Base-by-base conservation (phyloP, 148 eudicot genomes). In the Spergularia marina region DNA sequence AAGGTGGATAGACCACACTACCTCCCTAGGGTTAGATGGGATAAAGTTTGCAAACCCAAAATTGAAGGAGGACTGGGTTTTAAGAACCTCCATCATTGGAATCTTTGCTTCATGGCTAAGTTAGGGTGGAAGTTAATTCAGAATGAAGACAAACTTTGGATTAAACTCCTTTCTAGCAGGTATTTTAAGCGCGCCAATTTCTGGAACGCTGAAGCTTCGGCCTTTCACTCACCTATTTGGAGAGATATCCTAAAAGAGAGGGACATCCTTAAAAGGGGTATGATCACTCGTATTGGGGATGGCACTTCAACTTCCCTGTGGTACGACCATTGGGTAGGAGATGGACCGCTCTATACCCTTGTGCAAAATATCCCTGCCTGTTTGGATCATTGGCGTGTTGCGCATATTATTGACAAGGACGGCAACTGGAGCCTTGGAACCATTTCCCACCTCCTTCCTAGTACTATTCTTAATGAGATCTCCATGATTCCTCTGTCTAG, bases 291-390 rank as follows among this genome's bases (percentile, higher is more conserved):
- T 2, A 53, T 70, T 53, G 57, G 60, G 2, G 10, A 53, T 53
- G 73, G 73, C 1, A 1, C 7, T 4, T 14, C 8, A 0, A 70
- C 73, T 8, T 70, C 60, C 8, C 40, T 70, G 0, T 68, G 72
- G 57, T 51, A 2, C 5, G 12, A 51, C 6, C 0, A 51, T 4
- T 51, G 56, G 39, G n/a, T 40, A 0, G 51, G 68, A 0, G 15
- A 1, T 5, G 7, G 11, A 1, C 12, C 52, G 1, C 2, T 53
- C 25, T 1, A 2, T 1, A 1, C 1, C 23, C 0, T 0, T 1
- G 9, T 0, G 0, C 1, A 8, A 0, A 1, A 1, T 0, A 23
- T 53, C 20, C 56, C 58, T 12, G 12, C 18, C 1, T 11, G 0
- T 12, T 23, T 20, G 2, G 8, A 4, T 0, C 36, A 52, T 13